Conservation (phyloP, 495 filamentous ascomycete species). For the Daldinia caldariorum region DNA sequence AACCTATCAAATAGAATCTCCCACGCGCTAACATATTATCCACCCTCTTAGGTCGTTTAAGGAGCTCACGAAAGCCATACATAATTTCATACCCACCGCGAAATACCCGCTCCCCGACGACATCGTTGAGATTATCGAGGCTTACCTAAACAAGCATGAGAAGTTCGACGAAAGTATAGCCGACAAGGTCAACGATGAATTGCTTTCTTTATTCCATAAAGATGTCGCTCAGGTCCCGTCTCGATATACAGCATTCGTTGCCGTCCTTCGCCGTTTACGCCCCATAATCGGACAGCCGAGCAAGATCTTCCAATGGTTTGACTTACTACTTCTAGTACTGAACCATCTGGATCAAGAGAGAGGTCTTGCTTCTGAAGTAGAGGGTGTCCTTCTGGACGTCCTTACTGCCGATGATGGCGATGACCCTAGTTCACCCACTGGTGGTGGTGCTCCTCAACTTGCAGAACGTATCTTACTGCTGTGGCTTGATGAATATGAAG, state of each 20-base stretch:
- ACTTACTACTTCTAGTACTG: slow-evolving; percentile 68
- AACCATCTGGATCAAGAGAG: slow-evolving; percentile 66
- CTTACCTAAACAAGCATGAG: slow-evolving; percentile 68
- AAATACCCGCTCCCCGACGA: slow-evolving; percentile 70
- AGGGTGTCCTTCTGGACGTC: slow-evolving; percentile 65
- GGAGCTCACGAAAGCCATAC: slow-evolving; percentile 69
- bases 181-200: slow-evolving; percentile 72
- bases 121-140: slow-evolving; percentile 64
- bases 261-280: slow-evolving; percentile 65
- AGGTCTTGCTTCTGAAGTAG: slow-evolving; percentile 65
- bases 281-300: slow-evolving; percentile 65
- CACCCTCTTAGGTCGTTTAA: slow-evolving; percentile 60
- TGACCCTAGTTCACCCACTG: slow-evolving; percentile 49
- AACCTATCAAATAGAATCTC: slow-evolving; percentile 7
- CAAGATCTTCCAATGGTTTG: slow-evolving; percentile 72
- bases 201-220: slow-evolving; percentile 67
- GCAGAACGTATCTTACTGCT: slow-evolving; percentile 64
- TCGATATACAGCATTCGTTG: slow-evolving; percentile 69
- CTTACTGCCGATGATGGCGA: slow-evolving; percentile 68
- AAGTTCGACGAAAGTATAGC: slow-evolving; percentile 67
- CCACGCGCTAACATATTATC: slow-evolving; percentile 23
- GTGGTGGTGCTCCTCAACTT: slow-evolving; percentile 56
- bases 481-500: slow-evolving; percentile 67
- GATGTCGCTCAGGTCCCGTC: slow-evolving; percentile 62
- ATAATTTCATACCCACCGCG: slow-evolving; percentile 60